These are phyloP conservation scores for Hyphopichia burtonii DNA, from an alignment of 1,139 yeast genomes.

Conservation along the genomic window DNA sequence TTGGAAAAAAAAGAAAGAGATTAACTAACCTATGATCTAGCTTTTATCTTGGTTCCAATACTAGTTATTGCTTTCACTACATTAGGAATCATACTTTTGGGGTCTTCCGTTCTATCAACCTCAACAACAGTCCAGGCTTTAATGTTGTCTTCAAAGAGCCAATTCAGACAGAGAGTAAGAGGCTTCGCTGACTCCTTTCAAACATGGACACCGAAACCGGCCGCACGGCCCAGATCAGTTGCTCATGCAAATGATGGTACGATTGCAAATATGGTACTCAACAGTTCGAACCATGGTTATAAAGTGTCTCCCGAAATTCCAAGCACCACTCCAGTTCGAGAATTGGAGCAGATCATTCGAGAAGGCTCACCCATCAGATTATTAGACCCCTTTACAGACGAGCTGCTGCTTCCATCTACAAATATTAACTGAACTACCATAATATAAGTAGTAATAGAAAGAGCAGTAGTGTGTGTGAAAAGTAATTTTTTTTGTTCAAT, in stretches of 20 bases:
- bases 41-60: not conserved
- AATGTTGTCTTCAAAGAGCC: not conserved
- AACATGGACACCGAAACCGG: not conserved
- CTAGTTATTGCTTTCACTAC: constrained; percentile 2
- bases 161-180: constrained; percentile 3
- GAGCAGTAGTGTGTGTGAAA: not conserved
- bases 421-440: too few relatives aligned
- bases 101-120: constrained; percentile 4
- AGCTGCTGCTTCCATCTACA: too few relatives aligned
- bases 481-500: not conserved
- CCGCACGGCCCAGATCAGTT: too few relatives aligned
- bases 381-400: too few relatives aligned
- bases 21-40: too few relatives aligned
- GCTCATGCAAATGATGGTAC: not conserved
- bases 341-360: not conserved
- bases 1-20: too few relatives aligned
- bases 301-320: not conserved
- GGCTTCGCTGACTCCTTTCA: constrained; percentile 5
- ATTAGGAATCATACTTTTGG: not conserved
- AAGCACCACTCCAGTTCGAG: not conserved
- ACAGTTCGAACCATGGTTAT: not conserved
- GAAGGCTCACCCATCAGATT: not conserved
- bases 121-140: constrained; percentile 1
- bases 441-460: too few relatives aligned
- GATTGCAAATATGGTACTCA: constrained; percentile 5